Evolutionary conservation across 495 filamentous ascomycete genomes (phyloP).

Genomic region (Neurospora sp.): DNA sequence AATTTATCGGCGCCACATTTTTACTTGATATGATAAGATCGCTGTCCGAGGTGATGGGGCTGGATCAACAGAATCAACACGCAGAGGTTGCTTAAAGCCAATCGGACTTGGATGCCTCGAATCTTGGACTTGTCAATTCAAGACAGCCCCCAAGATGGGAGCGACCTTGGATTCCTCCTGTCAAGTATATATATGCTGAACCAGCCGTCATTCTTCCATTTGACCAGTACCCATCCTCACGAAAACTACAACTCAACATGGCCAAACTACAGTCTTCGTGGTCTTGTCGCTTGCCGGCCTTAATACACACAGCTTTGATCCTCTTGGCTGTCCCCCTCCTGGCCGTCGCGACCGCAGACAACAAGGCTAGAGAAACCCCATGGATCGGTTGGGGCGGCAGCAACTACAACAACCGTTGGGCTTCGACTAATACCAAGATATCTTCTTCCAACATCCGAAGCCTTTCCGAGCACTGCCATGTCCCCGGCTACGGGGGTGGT

Average conservation of each 20-base stretch:
- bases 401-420: constrained; percentile 22
- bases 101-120: too few relatives aligned
- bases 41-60: background rate
- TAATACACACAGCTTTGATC: background rate
- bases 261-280: background rate
- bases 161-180: too few relatives aligned
- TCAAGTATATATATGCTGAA: background rate
- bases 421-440: constrained; percentile 10
- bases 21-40: too few relatives aligned
- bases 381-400: constrained; percentile 6
- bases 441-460: constrained; percentile 9
- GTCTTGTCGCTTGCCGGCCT: background rate
- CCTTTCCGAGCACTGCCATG: constrained; percentile 9
- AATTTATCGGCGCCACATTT: too few relatives aligned
- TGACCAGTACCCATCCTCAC: background rate
- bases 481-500: constrained; percentile 9
- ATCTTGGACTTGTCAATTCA: too few relatives aligned
- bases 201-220: background rate
- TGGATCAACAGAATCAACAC: background rate
- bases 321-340: background rate
- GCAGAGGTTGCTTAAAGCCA: too few relatives aligned
- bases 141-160: too few relatives aligned
- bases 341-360: background rate
- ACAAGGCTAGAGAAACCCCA: background rate
- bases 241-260: background rate